phyloP scores from a whole-genome alignment of 2,329 filamentous ascomycete species.

The Xylaria sp. region DNA sequence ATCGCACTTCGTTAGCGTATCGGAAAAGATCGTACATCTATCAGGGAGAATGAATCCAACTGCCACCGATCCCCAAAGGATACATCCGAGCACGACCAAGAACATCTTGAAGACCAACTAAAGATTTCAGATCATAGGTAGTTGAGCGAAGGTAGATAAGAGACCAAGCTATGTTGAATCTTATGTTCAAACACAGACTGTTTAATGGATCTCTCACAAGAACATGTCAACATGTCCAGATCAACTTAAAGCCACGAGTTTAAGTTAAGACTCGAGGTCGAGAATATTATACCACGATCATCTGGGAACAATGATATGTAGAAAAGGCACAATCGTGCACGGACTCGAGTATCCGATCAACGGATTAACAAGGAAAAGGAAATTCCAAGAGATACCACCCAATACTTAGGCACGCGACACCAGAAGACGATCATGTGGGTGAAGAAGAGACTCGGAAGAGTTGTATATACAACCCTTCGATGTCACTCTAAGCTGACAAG shows the following conservation, averaged over 20 bases:
- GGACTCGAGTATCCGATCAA: not conserved
- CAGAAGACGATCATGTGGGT: not conserved
- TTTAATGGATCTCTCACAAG: not conserved
- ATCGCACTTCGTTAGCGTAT: constrained; percentile 29
- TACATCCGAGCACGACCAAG: not conserved
- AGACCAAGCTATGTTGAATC: not conserved
- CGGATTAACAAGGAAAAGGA: not conserved
- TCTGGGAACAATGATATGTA: not conserved
- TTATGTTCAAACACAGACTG: not conserved
- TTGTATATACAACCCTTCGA: no score
- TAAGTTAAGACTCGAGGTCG: not conserved
- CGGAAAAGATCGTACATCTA: constrained; percentile 33
- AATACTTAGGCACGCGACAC: not conserved
- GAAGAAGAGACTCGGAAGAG: not conserved
- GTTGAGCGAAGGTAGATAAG: not conserved
- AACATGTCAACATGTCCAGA: not conserved
- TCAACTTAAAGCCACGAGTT: not conserved
- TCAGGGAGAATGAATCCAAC: constrained; percentile 10
- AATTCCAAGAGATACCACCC: not conserved
- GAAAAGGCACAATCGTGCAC: not conserved
- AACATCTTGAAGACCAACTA: not conserved
- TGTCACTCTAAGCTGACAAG: not conserved
- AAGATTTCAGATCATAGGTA: not conserved
- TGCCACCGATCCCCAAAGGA: not conserved
- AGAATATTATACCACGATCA: not conserved